phyloP scores from a whole-genome alignment of 1,139 yeast genomes.

The Geotrichum siamense region DNA sequence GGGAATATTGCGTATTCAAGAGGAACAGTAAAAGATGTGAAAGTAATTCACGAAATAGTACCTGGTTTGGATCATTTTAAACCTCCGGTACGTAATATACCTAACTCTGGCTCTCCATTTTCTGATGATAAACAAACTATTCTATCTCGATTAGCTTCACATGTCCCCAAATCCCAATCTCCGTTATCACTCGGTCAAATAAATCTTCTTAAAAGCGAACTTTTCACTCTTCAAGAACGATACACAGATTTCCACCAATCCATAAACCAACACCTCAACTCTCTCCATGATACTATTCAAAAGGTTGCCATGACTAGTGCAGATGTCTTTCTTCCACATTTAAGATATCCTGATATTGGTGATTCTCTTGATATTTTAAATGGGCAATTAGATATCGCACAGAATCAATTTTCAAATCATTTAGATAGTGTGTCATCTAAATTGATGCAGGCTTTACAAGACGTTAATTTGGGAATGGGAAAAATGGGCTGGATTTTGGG shows the following conservation, averaged over 20 bases:
- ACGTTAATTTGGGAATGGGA: background rate
- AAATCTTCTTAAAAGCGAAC: background rate
- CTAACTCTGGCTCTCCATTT: background rate
- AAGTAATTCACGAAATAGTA: constrained; percentile 1
- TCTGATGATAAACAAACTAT: background rate
- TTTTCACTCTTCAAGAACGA: background rate
- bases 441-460: background rate
- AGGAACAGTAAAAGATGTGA: constrained; percentile 3
- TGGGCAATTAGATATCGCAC: background rate
- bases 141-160: background rate
- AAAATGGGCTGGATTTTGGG: background rate
- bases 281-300: background rate
- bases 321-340: background rate
- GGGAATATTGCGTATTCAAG: constrained; percentile 1
- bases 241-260: background rate
- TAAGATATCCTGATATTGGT: background rate
- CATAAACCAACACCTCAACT: background rate
- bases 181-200: background rate
- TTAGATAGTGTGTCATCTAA: background rate
- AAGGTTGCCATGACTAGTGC: background rate
- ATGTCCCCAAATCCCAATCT: background rate
- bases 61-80: background rate
- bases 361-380: background rate
- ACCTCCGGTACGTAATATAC: background rate
- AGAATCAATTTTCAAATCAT: background rate